Base-by-base conservation (phyloP, 2,329 filamentous ascomycete species). In the Scytalidium sp. region DNA sequence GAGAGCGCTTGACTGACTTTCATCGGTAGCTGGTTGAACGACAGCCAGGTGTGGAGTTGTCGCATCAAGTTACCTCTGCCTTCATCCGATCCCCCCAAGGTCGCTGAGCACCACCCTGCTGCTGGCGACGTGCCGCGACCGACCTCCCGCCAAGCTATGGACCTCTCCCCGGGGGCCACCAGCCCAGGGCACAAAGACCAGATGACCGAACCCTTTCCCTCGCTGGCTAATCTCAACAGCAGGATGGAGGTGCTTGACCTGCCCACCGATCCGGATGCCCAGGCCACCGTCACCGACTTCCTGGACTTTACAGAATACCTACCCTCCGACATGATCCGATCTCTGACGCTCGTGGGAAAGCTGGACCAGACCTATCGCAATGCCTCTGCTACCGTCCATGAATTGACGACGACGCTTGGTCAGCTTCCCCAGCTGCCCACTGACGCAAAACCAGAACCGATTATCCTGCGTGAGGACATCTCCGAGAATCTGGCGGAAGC, bases 211-310 rank as follows among this genome's bases (percentile, higher is more conserved):
- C 60, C 61, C 25, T 56, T 65, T 5, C 61, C 64, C 47, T 61
- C 54, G 9, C 62, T 66, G 59, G 53, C 54, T 19, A 63, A 60
- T 45, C 46, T 65, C 36, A 60, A 62, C 48, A 57, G 49, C 17
- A 60, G 55, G 45, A 55, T 65, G 51, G 63, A 65, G 19, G 49
- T 47, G 3, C 50, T 65, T 36, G 60, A 64, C 43, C 46, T 62
- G 19, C 62, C 64, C 56, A 74, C 76, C 47, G 83, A 87, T 55
- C 83, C 83, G 5, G 84, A 87, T 70, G 81, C 81, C 21, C 82
- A 86, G 59, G 82, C 84, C 6, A 85, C 83, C n/a, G 78, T 86
- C 17, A 85, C 81, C 52, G 83, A 87, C 65, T 87, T 85, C 62
- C 78, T 87, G 64, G 83, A 87, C 53, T 68, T 68, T 41, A 66